Percentiles rank a stretch among this genome's conserved stretches.
Conservation (phyloP, 352 stramenopile species). For the Globisporangium recalcitrans region DNA sequence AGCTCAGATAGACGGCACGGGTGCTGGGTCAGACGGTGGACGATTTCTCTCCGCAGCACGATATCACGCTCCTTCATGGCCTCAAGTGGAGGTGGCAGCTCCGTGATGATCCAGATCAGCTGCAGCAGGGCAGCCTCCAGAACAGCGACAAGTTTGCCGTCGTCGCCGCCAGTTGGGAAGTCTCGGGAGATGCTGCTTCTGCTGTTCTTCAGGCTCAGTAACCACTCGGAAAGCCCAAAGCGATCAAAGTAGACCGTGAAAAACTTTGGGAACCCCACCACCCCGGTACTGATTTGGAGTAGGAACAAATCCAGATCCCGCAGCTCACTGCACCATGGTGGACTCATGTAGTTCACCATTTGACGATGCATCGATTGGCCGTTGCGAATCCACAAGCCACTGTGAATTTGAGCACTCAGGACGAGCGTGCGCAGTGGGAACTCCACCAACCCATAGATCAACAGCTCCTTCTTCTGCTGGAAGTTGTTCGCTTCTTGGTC, state of each 20-base stretch:
- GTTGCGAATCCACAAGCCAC: constrained; percentile 81
- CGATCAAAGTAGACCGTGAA: constrained; percentile 78
- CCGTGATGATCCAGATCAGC: constrained; percentile 84
- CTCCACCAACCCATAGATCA: constrained; percentile 74
- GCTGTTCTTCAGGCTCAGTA: constrained; percentile 54
- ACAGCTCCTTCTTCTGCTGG: constrained; percentile 45
- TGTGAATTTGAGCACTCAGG: constrained; percentile 71
- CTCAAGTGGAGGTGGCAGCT: constrained; percentile 65
- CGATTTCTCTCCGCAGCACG: constrained; percentile 80
- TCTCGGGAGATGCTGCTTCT: constrained; percentile 45
- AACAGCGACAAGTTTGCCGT: constrained; percentile 62
- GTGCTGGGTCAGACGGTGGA: constrained; percentile 77
- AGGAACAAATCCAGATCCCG: constrained; percentile 74
- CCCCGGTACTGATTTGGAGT: constrained; percentile 54
- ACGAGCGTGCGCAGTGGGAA: constrained; percentile 73
- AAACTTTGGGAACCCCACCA: constrained; percentile 66
- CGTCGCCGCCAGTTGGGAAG: constrained; percentile 20
- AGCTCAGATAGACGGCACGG: constrained; percentile 71
- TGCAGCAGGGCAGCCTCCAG: constrained; percentile 77
- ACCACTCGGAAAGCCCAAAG: constrained; percentile 72
- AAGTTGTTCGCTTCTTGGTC: constrained; percentile 19
- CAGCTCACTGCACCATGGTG: constrained; percentile 63
- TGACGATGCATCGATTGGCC: constrained; percentile 80
- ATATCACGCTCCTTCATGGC: constrained; percentile 54
- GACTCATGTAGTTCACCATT: constrained; percentile 74